phyloP scores from a whole-genome alignment of 2,329 filamentous ascomycete genomes.

The Claviceps monticola region DNA sequence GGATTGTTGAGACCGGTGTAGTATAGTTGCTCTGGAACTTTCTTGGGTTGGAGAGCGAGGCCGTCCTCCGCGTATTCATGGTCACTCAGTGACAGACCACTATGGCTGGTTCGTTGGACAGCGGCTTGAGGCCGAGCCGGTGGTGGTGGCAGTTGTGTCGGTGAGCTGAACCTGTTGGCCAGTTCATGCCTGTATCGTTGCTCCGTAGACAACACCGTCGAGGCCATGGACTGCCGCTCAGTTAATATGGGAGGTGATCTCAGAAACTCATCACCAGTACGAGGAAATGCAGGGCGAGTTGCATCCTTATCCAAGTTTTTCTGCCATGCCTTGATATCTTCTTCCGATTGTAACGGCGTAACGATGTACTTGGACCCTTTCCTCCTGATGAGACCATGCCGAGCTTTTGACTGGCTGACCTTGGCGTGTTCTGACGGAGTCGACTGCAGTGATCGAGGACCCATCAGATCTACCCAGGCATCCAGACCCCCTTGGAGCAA shows the following conservation, averaged over 20 bases:
- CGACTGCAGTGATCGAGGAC: slow-evolving; percentile 44
- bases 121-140: slow-evolving; percentile 56
- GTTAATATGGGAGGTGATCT: slow-evolving; percentile 62
- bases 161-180: slow-evolving; percentile 23
- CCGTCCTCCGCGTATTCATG: slow-evolving; percentile 17
- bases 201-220: slow-evolving; percentile 19
- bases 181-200: slow-evolving; percentile 15
- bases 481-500: slow-evolving; percentile 71
- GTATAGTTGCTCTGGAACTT: slow-evolving; percentile 27
- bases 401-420: slow-evolving; percentile 8
- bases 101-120: slow-evolving; percentile 61
- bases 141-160: slow-evolving; percentile 38
- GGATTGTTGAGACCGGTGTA: slow-evolving; percentile 64
- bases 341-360: slow-evolving; percentile 63
- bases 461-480: slow-evolving; percentile 77
- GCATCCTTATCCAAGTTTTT: slow-evolving; percentile 57
- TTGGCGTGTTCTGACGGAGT: slow-evolving; percentile 20
- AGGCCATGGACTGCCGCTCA: slow-evolving; percentile 46
- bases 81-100: slow-evolving; percentile 44
- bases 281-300: slow-evolving; percentile 42
- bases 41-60: slow-evolving; percentile 24
- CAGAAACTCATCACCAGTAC: slow-evolving; percentile 71
- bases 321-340: slow-evolving; percentile 73
- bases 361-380: slow-evolving; percentile 32
- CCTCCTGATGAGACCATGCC: slow-evolving; percentile 18